Conservation (phyloP, 2,329 filamentous ascomycete species). For the Teratosphaeria nubilosa region DNA sequence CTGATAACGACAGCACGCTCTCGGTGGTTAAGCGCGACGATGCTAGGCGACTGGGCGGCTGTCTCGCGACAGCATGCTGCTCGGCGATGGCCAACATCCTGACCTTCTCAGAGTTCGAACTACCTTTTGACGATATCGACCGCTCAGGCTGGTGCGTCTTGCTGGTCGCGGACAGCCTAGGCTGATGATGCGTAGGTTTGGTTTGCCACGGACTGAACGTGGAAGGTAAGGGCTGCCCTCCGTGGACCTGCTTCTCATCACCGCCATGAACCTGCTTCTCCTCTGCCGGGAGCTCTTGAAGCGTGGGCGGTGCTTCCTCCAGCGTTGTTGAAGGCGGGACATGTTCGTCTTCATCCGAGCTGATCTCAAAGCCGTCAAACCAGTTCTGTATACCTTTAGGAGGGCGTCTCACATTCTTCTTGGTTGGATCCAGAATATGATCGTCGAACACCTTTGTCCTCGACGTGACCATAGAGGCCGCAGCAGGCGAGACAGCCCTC, state of each 20-base stretch:
- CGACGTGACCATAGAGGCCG: conserved; percentile 1
- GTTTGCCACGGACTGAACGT: conserved; percentile 7
- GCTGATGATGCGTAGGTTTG: conserved; percentile 2
- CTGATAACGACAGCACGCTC: conserved; percentile 14
- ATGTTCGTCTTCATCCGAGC: conserved; percentile 18
- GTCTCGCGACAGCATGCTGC: neutral
- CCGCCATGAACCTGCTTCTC: conserved; percentile 2
- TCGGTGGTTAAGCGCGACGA: conserved; percentile 5
- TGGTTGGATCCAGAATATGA: conserved; percentile 36
- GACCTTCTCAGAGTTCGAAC: neutral
- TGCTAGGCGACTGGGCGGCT: conserved; percentile 6
- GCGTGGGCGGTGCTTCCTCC: neutral
- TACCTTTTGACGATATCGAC: neutral
- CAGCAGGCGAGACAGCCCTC: neutral
- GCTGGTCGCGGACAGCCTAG: neutral
- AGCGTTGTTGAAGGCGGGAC: conserved; percentile 3
- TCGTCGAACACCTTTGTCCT: conserved; percentile 21
- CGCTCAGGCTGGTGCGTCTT: neutral
- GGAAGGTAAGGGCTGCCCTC: conserved; percentile 10
- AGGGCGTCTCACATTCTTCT: conserved; percentile 37
- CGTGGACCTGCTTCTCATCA: neutral
- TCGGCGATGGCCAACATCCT: conserved; percentile 1
- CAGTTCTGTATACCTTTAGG: conserved; percentile 41
- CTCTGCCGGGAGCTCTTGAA: conserved; percentile 14
- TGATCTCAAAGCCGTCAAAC: conserved; percentile 37